These are phyloP conservation scores for Multifurca ochricompacta DNA, from an alignment of 768 basidiomycete species.

Conservation along the genomic window DNA sequence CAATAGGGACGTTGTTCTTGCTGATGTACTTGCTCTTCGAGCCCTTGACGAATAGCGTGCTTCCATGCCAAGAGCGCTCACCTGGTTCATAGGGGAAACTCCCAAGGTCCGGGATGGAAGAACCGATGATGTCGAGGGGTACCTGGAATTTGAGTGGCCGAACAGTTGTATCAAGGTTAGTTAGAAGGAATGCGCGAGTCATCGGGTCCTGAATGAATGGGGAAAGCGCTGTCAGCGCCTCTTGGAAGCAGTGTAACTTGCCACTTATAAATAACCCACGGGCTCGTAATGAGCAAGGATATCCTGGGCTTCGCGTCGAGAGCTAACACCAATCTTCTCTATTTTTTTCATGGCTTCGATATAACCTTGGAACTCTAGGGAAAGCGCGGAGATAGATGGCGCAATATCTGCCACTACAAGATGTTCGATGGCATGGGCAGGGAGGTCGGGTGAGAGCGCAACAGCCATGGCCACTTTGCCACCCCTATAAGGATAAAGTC, in stretches of 20 bases:
- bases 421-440: conserved; percentile 37
- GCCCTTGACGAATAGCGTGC: conserved; percentile 71
- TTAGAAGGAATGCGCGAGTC: conserved; percentile 77
- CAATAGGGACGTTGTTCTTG: conserved; percentile 51
- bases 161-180: conserved; percentile 53
- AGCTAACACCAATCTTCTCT: conserved; percentile 47
- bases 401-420: conserved; percentile 80
- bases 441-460: conserved; percentile 44
- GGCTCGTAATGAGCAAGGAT: conserved; percentile 56
- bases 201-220: conserved; percentile 58
- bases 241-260: no score
- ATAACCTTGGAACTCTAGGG: conserved; percentile 58
- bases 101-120: conserved; percentile 60
- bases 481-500: conserved; percentile 47
- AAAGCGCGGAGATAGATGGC: conserved; percentile 52
- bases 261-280: conserved; percentile 34
- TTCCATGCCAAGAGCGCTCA: conserved; percentile 47
- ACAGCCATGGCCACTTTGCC: conserved; percentile 76
- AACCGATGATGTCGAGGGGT: conserved; percentile 58
- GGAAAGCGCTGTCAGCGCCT: neutral
- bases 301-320: conserved; percentile 61
- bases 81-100: conserved; percentile 66
- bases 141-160: conserved; percentile 57
- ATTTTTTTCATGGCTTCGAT: conserved; percentile 68
- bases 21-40: conserved; percentile 79